Evolutionary conservation across 2,329 filamentous ascomycete genomes (phyloP).

Genomic region (Colletotrichum abscissum): DNA sequence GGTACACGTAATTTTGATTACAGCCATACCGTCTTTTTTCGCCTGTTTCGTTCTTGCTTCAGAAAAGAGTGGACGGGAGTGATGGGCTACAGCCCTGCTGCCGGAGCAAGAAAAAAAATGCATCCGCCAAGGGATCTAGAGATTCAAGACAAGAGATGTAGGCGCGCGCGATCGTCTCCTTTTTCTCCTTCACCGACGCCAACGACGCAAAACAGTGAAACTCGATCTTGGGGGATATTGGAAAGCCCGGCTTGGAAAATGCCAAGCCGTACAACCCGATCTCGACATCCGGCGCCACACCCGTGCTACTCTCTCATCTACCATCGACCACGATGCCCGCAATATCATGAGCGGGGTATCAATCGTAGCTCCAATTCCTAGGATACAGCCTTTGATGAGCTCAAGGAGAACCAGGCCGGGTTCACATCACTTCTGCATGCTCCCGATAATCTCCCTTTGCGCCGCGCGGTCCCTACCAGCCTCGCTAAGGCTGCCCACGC

Average conservation of each 20-base stretch:
- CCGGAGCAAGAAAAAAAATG: background rate
- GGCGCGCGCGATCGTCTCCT: background rate
- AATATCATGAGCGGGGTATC: background rate
- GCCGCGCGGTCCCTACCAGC: conserved; percentile 84
- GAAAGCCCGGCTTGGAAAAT: background rate
- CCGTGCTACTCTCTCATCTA: background rate
- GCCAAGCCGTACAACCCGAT: conserved; percentile 12
- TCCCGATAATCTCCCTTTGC: conserved; percentile 87
- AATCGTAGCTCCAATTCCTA: background rate
- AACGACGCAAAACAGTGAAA: conserved; percentile 5
- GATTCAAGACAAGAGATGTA: background rate
- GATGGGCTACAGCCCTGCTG: background rate
- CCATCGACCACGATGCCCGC: background rate
- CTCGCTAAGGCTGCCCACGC: conserved; percentile 85
- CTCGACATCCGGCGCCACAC: conserved; percentile 10
- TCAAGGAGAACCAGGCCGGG: background rate
- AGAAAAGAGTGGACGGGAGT: background rate
- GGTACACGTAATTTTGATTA: background rate
- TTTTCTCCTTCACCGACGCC: background rate
- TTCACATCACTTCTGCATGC: conserved; percentile 59
- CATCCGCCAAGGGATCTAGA: background rate
- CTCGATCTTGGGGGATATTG: conserved; percentile 11
- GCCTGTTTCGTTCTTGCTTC: background rate
- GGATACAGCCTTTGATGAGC: background rate
- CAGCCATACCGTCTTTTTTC: background rate